Base-by-base conservation (phyloP, 2,329 filamentous ascomycete species). In the Mariannaea elegans region DNA sequence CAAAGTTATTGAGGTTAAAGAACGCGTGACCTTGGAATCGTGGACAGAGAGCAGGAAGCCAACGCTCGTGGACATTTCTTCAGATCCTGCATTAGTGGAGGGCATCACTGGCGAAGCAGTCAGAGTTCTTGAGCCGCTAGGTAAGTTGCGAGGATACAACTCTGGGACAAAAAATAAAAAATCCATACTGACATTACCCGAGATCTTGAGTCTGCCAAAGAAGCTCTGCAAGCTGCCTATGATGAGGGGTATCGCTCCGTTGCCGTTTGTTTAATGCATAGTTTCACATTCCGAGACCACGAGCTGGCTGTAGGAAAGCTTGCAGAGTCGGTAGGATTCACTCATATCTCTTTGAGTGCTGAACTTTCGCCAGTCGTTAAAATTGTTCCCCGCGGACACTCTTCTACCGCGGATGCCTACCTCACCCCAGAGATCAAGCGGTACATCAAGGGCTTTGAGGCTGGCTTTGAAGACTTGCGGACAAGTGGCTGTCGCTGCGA, bases 191-290 rank as follows among this genome's bases (percentile, higher is more conserved):
- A 45, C 2, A 14, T 36, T 58, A 23, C 45, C 18, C 4, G 3
- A n/a, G 14, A 61, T 36, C 8, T 61, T n/a, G 53, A 52, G 7
- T 50, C 57, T 2, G 50, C 52, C 2, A 61, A 34, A 24, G 14
- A 42, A 16, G 51, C 52, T 64, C 74, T 92, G 19, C 81, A 89
- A 68, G 75, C 80, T 4, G 80, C 92, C 0, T 88, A 86, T 63
- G 83, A 88, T 27, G 5, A 83, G 4, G 89, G 90, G 1, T 88
- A 94, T 68, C 83, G 84, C 64, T 95, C 91, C 71, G 88, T 97
- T 67, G 93, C 93, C 7, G 92, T 97, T 2, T 95, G 92, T 66
- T 78, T 97, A 57, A 93, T 97, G 88, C 93, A 97, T 72, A 90
- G 90, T 4, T 97, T 97, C 73, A 96, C 92, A 0, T 97, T 92